Conservation (phyloP, 108 stramenopile species). For the Schizochytrium sp. region DNA sequence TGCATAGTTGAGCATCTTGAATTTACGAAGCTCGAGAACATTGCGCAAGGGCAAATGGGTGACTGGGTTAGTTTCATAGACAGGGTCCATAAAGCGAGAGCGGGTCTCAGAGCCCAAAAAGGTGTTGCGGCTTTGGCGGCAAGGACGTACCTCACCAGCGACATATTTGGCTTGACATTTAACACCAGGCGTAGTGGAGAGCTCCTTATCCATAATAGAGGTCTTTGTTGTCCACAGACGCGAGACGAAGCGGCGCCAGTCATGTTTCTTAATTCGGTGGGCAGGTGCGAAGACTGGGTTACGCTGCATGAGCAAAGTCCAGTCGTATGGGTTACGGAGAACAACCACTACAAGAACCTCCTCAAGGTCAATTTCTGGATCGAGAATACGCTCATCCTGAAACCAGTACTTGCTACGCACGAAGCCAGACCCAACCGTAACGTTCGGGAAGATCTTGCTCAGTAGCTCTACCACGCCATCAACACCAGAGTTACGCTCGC, state of each 20-base stretch:
- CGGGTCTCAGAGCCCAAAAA: neutral
- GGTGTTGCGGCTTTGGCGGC: slow-evolving; percentile 7
- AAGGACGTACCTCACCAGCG: slow-evolving; percentile 44
- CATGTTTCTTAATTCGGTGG: slow-evolving; percentile 32
- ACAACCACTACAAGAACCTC: slow-evolving; percentile 50
- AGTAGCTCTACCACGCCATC: slow-evolving; percentile 39
- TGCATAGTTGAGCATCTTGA: slow-evolving; percentile 57
- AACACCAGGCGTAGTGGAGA: slow-evolving; percentile 26
- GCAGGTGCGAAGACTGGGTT: slow-evolving; percentile 5
- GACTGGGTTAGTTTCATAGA: slow-evolving; percentile 27
- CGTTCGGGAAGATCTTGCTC: slow-evolving; percentile 44
- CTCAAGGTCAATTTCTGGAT: slow-evolving; percentile 36
- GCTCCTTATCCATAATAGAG: slow-evolving; percentile 51
- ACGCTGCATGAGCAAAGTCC: neutral
- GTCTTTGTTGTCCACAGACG: neutral
- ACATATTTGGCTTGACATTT: slow-evolving; percentile 42
- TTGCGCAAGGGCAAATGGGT: slow-evolving; percentile 29
- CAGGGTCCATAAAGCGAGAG: slow-evolving; percentile 16
- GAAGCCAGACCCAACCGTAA: slow-evolving; percentile 27
- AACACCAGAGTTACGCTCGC: slow-evolving; percentile 54
- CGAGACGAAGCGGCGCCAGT: neutral
- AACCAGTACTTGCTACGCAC: slow-evolving; percentile 45
- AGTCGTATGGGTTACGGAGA: slow-evolving; percentile 50
- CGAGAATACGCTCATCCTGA: slow-evolving; percentile 34
- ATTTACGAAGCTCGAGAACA: slow-evolving; percentile 51